A percentile compares a stretch with the other conserved stretches of the same genome.
Conservation (phyloP, 805 yeast genomes). For the Candida awuae region DNA sequence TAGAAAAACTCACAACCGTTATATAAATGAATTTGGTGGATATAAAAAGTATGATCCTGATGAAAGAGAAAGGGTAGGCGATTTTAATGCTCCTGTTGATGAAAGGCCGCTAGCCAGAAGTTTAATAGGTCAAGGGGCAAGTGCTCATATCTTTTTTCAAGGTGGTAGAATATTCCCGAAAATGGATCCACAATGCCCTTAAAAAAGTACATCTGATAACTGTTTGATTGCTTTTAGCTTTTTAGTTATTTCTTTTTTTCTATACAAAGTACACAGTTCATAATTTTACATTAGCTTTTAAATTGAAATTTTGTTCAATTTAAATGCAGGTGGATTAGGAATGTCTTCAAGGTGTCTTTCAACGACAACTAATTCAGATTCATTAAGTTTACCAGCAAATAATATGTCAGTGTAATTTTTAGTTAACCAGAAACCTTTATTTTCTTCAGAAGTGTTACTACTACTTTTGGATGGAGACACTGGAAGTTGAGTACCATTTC, state of each 20-base stretch:
- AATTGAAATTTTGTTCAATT: constrained; percentile 42
- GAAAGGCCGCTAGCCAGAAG: constrained; percentile 30
- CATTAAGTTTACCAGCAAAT: constrained; percentile 45
- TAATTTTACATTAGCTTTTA: constrained; percentile 22
- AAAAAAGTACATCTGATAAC: no score
- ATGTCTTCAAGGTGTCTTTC: constrained; percentile 62
- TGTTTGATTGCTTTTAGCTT: no score
- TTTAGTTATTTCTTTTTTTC: background rate
- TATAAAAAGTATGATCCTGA: constrained; percentile 42
- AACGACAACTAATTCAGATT: constrained; percentile 56
- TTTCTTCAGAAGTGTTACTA: constrained; percentile 15
- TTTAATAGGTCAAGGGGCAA: constrained; percentile 56
- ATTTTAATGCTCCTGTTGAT: constrained; percentile 26
- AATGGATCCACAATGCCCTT: constrained; percentile 19
- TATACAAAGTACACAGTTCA: background rate
- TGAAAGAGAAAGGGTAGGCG: constrained; percentile 43
- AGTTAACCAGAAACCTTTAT: constrained; percentile 62
- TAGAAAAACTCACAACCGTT: constrained; percentile 41
- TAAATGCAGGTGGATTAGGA: constrained; percentile 57
- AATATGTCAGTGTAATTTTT: constrained; percentile 68
- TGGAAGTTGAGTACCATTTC: constrained; percentile 22
- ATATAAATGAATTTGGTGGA: constrained; percentile 48
- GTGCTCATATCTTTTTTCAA: constrained; percentile 63
- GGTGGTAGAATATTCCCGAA: constrained; percentile 49
- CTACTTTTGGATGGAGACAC: constrained; percentile 5